Percentiles rank a stretch among this genome's conserved stretches.
These are phyloP conservation scores for Debaryomyces sp. DNA, from an alignment of 1,139 yeast species.

Conservation along the genomic window DNA sequence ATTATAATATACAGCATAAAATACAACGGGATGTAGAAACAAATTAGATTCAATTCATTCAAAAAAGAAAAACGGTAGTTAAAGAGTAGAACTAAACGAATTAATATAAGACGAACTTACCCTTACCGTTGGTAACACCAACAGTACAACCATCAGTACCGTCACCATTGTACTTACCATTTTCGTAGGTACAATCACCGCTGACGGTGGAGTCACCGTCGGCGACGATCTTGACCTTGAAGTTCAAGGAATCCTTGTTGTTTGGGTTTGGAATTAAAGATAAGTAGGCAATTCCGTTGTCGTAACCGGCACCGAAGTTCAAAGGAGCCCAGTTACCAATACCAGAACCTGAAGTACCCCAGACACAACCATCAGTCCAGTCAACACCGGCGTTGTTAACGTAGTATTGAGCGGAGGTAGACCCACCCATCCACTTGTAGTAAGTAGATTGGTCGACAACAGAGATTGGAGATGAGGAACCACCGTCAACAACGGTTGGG, in stretches of 20 bases:
- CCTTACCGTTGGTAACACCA: conserved; percentile 66
- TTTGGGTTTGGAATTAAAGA: conserved; percentile 85
- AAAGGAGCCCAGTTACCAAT: conserved; percentile 88
- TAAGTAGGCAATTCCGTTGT: conserved; percentile 64
- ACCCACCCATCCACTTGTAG: conserved; percentile 65
- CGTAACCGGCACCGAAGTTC: conserved; percentile 74
- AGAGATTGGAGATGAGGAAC: conserved; percentile 58
- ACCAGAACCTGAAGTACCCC: conserved; percentile 69
- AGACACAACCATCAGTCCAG: conserved; percentile 71
- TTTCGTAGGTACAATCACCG: conserved; percentile 66
- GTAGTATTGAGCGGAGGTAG: conserved; percentile 77
- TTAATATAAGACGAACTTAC: conserved; percentile 62
- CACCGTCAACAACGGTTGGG: conserved; percentile 71
- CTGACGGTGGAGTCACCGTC: conserved; percentile 51
- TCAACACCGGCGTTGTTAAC: conserved; percentile 82
- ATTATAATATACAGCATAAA: not conserved
- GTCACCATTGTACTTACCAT: conserved; percentile 62
- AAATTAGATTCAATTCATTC: not conserved
- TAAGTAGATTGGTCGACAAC: conserved; percentile 66
- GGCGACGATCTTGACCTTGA: conserved; percentile 69
- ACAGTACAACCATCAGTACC: conserved; percentile 81
- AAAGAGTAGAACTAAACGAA: not conserved
- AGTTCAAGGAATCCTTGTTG: conserved; percentile 63
- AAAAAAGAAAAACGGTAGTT: not conserved
- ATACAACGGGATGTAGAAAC: not conserved